phyloP scores from a whole-genome alignment of 169 alveolate genomes.

The Eimeria sp. region DNA sequence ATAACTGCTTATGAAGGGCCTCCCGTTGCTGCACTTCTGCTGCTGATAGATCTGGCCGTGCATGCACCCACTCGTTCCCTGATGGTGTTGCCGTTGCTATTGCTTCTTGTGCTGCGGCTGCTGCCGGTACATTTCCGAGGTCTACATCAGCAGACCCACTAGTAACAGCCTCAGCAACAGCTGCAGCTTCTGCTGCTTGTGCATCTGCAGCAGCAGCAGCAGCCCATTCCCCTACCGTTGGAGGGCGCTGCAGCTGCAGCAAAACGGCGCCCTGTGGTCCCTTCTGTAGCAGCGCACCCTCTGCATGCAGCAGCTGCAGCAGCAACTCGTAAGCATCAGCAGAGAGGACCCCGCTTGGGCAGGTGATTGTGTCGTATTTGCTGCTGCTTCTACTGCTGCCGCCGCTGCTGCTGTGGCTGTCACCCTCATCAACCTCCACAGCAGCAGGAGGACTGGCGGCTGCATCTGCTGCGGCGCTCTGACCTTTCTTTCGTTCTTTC shows the following conservation, averaged over 20 bases:
- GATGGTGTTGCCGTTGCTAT: neutral
- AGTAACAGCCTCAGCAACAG: conserved; percentile 24
- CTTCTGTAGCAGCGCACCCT: conserved; percentile 24
- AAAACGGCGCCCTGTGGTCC: conserved; percentile 11
- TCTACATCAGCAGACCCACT: neutral
- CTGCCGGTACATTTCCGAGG: neutral
- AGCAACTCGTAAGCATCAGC: conserved; percentile 37
- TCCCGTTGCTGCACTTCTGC: conserved; percentile 19
- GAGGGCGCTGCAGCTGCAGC: conserved; percentile 52
- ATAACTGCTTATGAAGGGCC: neutral
- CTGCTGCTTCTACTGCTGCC: neutral
- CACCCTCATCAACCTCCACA: neutral
- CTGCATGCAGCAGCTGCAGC: conserved; percentile 13
- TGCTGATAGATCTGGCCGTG: conserved; percentile 17
- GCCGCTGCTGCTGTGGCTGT: neutral
- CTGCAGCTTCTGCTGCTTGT: neutral
- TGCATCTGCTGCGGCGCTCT: neutral
- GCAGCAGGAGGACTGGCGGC: neutral
- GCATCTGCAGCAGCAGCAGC: conserved; percentile 6
- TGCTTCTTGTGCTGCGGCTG: conserved; percentile 28
- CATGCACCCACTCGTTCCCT: neutral
- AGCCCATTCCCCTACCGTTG: neutral
- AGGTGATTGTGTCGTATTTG: neutral
- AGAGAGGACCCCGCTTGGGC: conserved; percentile 11
- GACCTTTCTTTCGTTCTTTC: neutral